Evolutionary conservation across 2,329 filamentous ascomycete species (phyloP).

Genomic region (Monilinia aucupariae): DNA sequence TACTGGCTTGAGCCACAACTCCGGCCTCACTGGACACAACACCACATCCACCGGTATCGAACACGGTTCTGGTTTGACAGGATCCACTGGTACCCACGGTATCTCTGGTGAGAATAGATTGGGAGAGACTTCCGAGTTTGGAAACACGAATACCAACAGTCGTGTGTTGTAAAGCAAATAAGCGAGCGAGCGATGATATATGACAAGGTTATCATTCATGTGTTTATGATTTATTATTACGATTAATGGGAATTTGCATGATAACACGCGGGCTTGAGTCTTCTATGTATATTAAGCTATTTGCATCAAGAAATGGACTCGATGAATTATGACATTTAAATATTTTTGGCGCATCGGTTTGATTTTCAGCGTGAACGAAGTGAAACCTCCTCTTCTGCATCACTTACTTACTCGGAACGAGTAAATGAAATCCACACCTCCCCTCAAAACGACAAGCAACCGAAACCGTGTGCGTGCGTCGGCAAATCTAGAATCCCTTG

Average conservation of each 20-base stretch:
- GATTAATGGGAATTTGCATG: neutral
- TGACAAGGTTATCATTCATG: neutral
- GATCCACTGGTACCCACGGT: slow-evolving; percentile 3
- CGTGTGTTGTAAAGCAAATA: neutral
- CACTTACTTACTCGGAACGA: neutral
- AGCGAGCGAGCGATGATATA: neutral
- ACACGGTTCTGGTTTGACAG: neutral
- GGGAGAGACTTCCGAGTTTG: slow-evolving; percentile 19
- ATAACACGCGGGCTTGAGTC: neutral
- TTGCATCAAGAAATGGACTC: neutral
- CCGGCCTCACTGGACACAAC: neutral
- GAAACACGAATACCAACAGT: slow-evolving; percentile 12
- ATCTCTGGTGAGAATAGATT: slow-evolving; percentile 14
- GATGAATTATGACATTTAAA: neutral
- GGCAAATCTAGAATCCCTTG: neutral
- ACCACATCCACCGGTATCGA: neutral
- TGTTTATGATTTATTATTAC: slow-evolving; percentile 1
- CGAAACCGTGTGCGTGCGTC: neutral
- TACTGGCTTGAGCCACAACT: neutral
- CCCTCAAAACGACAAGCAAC: neutral
- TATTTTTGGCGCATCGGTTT: neutral
- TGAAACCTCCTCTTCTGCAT: neutral
- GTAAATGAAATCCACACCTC: neutral
- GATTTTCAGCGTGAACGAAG: neutral
- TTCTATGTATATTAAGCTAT: slow-evolving; percentile 4